Percentiles rank a stretch among this genome's conserved stretches.
Conservation (phyloP, 768 basidiomycete genomes). For the Termitomyces titanicus region DNA sequence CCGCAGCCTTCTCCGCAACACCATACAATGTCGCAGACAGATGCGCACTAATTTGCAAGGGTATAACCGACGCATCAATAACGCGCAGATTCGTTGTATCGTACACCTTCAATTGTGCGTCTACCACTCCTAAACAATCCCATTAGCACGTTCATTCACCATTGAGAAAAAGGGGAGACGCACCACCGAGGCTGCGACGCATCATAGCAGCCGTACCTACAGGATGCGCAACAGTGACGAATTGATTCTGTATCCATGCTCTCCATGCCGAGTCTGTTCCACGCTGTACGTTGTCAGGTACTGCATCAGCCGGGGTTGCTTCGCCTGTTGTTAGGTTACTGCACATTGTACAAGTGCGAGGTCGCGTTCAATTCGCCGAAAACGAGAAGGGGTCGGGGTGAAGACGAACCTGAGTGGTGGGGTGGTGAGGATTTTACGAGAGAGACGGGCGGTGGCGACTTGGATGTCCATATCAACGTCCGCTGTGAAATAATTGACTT, state of each 20-base stretch:
- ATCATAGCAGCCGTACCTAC: constrained; percentile 30
- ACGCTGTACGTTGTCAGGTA: constrained; percentile 39
- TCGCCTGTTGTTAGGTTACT: constrained; percentile 21
- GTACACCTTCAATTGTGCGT: constrained; percentile 42
- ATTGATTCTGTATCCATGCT: constrained; percentile 40
- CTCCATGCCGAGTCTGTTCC: constrained; percentile 45
- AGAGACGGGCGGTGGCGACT: constrained; percentile 41
- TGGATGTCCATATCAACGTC: constrained; percentile 48
- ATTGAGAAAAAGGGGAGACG: not conserved
- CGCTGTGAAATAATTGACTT: constrained; percentile 48
- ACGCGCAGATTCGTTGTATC: constrained; percentile 48
- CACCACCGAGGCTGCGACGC: not conserved
- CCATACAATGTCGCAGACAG: constrained; percentile 46
- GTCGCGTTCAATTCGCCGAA: not conserved
- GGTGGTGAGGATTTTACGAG: constrained; percentile 23
- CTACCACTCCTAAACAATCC: constrained; percentile 40
- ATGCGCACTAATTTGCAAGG: constrained; percentile 45
- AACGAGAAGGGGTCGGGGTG: not conserved
- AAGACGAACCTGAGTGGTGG: not conserved
- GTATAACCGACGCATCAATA: constrained; percentile 47
- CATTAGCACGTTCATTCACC: not conserved
- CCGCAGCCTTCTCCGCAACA: constrained; percentile 53
- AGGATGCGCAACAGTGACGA: constrained; percentile 44
- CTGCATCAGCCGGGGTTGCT: constrained; percentile 35
- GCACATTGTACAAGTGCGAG: no score